Base-by-base conservation (phyloP, 2,329 filamentous ascomycete genomes). In the Thelonectria olida region DNA sequence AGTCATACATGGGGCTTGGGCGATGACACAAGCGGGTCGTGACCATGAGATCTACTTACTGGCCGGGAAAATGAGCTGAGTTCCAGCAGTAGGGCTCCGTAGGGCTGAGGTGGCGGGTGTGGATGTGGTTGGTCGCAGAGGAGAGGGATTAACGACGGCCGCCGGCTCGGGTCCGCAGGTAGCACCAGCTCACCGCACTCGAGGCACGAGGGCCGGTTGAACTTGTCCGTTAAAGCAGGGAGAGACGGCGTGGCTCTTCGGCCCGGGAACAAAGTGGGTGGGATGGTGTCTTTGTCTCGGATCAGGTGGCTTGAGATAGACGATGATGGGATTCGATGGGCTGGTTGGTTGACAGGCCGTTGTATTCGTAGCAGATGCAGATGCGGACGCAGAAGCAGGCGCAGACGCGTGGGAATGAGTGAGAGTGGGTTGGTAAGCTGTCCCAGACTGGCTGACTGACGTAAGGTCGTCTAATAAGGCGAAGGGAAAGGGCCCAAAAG, bases 51-150 rank as follows among this genome's bases (percentile, higher is more conserved):
- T 36, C 23, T 22, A 13, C 42, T 31, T n/a, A 19, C 38, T 27
- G 51, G 17, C 13, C 17, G 39, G 19, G 4, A 20, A 7, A 15
- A 15, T 44, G 50, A 28, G 23, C 36, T 42, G 27, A 23, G 27
- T 17, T 55, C 52, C 45, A 55, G 52, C 52, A 47, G 58, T 55
- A 61, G 58, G 58, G 58, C 58, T 61, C n/a, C n/a, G n/a, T 52
- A 61, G 52, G 39, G 2, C 12, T 9, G 25, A 9, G 25, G 25
- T 27, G 6, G 9, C 25, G 25, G 6, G 31, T 6, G 31, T 10
- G 27, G 28, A 19, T 23, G 47, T 61, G 58, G 52, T 55, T 61
- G 58, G 58, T 41, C 20, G 45, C 13, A 8, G 28, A 8, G 28
- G 9, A 5, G 25, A 17, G 45, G 15, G 28, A 50, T 45, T 39